Base-by-base conservation (phyloP, 2,329 filamentous ascomycete genomes). In the Gyromitra esculenta region DNA sequence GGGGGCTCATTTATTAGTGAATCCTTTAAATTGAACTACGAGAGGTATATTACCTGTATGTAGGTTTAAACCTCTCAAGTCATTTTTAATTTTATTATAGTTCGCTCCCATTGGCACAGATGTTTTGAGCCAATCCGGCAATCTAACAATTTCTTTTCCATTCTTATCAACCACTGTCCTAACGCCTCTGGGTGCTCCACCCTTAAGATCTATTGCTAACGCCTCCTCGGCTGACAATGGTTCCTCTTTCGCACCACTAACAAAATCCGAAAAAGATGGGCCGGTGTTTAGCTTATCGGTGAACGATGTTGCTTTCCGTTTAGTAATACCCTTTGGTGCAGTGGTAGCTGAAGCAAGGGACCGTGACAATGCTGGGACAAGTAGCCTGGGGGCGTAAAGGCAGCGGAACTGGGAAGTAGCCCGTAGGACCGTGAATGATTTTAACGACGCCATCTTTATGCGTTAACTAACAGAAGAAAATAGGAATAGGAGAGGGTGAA, bases 41-140 rank as follows among this genome's bases (percentile, higher is more conserved):
- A 62, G 25, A 50, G 6, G 35, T 25, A 62, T 56, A 6, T 25
- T 79, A 81, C 81, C 4, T 60, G 96, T 99, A 84, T 97, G 94
- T 73, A 99, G 86, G 74, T 92, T 92, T 76, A 99, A 85, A 0
- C 96, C 96, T 45, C 96, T 89, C 80, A 99, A 86, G 84, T 99
- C 96, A 79, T 91, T 90, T 87, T 97, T 97, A 84, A 99, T 97
- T 82, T 93, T 92, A 85, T 96, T 96, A 87, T 91, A 97, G 85
- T 96, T 96, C 73, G 88, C 91, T 78, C 91, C 91, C 11, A 90
- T 89, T 0, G 96, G 96, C 73, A 99, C 96, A 1, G 94, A 92
- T 25, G 95, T 99, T 87, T 98, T 97, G 79, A 99, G 89, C 96
- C 96, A 99, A 80, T 91, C 89, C 21, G 96, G 96, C 63, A 99